Conservation (phyloP, 768 basidiomycete genomes). For the Strobilomyces confusus region DNA sequence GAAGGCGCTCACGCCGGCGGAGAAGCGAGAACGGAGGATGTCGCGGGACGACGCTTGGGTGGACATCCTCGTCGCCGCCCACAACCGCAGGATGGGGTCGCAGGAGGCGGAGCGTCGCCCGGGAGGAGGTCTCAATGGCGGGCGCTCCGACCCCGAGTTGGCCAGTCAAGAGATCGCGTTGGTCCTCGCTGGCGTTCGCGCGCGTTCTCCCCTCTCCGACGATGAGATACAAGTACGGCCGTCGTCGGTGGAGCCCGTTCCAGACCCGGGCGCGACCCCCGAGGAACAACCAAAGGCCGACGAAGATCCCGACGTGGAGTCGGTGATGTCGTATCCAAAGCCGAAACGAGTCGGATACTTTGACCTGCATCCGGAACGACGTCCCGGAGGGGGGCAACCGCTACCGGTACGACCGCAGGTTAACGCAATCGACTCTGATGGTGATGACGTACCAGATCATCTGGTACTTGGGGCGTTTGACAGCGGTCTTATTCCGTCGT, state of each 20-base stretch:
- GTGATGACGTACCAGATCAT: constrained; percentile 34
- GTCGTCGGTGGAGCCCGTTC: constrained; percentile 10
- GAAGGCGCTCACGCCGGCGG: constrained; percentile 38
- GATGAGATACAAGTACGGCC: constrained; percentile 32
- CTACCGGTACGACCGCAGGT: constrained; percentile 24
- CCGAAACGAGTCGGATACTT: constrained; percentile 60
- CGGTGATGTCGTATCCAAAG: constrained; percentile 34
- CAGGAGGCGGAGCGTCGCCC: constrained; percentile 47
- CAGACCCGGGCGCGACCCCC: neutral
- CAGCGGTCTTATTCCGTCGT: constrained; percentile 8
- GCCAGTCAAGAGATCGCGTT: constrained; percentile 71
- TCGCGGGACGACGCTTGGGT: constrained; percentile 80
- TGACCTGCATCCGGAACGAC: constrained; percentile 72
- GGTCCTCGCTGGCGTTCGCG: constrained; percentile 57
- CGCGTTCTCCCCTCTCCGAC: constrained; percentile 35
- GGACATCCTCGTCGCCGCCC: constrained; percentile 72
- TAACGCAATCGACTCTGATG: constrained; percentile 33
- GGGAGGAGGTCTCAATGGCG: constrained; percentile 32
- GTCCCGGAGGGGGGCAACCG: constrained; percentile 31
- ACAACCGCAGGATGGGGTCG: constrained; percentile 46
- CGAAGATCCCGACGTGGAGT: constrained; percentile 44
- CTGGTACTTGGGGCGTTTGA: constrained; percentile 31
- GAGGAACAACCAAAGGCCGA: constrained; percentile 39
- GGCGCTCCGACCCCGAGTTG: constrained; percentile 59
- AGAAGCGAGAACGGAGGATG: constrained; percentile 39